Evolutionary conservation across 2,329 filamentous ascomycete species (phyloP), one percentile per base, ranked within the genome.

Genomic region (Alternaria sp.): DNA sequence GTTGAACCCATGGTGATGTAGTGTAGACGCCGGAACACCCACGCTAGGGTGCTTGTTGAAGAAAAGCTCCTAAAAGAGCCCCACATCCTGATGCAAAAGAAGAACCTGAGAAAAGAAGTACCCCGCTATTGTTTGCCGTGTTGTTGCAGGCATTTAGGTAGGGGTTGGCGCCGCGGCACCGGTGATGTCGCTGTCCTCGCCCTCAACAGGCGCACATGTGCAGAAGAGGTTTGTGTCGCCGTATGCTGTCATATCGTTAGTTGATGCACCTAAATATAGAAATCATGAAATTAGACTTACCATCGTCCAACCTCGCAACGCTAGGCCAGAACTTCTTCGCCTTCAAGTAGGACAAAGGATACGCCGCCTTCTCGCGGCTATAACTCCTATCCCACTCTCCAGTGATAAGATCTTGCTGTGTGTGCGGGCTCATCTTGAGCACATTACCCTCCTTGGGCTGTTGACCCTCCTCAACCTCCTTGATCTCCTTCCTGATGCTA

Each of bases 251-350:
- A 20, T 20, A 4, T 28, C 14, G 64, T 79, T 66, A 79, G 73
- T 43, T 11, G 9, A 60, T 38, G 39, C 3, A 34, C 38, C 34
- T 16, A 43, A 3, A 9, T 9, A 9, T 9, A 3, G 16, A 24
- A 3, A 41, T 1, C 28, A 36, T 2, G 14, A 9, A 36, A 1
- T 20, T 39, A 16, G 30, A 73, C 90, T 85, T 80, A 94, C 92
- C 86, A 83, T 97, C 94, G 77, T 98, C 91, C 20, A 97, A 84
- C 77, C 94, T 86, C 7, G 91, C 92, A 14, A 97, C 93, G 36
- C 84, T 89, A 0, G 94, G 94, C 94, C 94, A 98, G 82, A 97
- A 97, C 84, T 98, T 98, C 90, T 96, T 97, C 87, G 97, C 92
- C 78, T 87, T 87, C 63, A 98, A 81, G 81, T 88, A 96, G 0